Evolutionary conservation across 208 protist species (phyloP), one percentile per base, ranked within the genome.

Genomic region (Leishmania aethiopica): DNA sequence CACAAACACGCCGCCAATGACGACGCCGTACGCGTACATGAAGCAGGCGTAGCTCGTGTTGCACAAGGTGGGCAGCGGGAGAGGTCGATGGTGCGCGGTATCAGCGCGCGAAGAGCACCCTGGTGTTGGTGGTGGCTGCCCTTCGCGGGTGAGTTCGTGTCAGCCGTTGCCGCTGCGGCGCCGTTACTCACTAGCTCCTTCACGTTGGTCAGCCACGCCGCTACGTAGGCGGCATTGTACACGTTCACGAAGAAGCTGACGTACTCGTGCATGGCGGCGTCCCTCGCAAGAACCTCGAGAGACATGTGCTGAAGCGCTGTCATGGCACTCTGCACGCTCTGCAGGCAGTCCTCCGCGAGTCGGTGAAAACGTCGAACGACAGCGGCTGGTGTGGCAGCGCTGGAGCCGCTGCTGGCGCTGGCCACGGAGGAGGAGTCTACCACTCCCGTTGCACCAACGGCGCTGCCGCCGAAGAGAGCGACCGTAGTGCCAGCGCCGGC

Each of bases 221-320:
- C 90, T 35, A 94, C 88, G 77, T 94, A 96, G 32, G 93, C 77
- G 51, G 86, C 85, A 80, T 96, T 96, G 83, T 89, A 96, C 2
- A 94, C 60, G 74, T 96, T 96, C 8, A 90, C 79, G 51, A 84
- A 76, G 53, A 81, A 93, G 59, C 53, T 72, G 60, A 85, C 66
- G 77, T 81, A 69, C 42, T 49, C 22, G 62, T 85, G 82, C 82
- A 85, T 42, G 13, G 71, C 59, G 2, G 79, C 77, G 15, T 77
- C 82, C 17, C 76, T 70, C 37, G 73, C 62, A 35, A 85, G 45
- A 19, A 57, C 77, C 5, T 77, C 77, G 2, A 85, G 82, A 15
- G 82, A 81, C 53, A 78, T 25, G 45, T 80, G 53, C 59, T 57
- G 78, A 42, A 88, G 77, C 25, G 78, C 78, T 22, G 62, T 70